Base-by-base conservation (phyloP, 2,329 filamentous ascomycete genomes). In the Xylaria sp. region DNA sequence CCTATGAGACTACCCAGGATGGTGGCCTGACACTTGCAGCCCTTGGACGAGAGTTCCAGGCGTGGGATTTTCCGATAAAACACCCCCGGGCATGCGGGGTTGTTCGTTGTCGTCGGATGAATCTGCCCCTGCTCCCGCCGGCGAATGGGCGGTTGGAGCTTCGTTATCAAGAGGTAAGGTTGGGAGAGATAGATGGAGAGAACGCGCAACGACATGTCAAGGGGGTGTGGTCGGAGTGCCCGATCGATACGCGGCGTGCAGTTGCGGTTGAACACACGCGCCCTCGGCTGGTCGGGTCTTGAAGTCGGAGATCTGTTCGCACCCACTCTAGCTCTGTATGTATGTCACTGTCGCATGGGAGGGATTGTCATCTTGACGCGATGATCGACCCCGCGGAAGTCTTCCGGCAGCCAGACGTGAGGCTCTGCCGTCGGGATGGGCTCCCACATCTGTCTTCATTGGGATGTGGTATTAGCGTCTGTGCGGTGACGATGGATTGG, bases 351-450 rank as follows among this genome's bases (percentile, higher is more conserved):
- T 65, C 43, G n/a, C 62, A 65, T 62, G 52, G 46, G 33, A 54
- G 33, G 10, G 7, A 36, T 36, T 10, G 33, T 63, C 46, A 33
- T 48, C 25, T 60, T 61, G 56, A 66, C 56, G 49, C 31, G 64
- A 67, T 61, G 64, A 66, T 67, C 63, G 67, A n/a, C 49, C 59
- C 57, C 68, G 68, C 51, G 64, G 68, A 70, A 59, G 68, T 33
- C 57, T 70, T 62, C 64, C 64, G 68, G 68, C 25, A 51, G 58
- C 23, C 25, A 67, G 57, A 62, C 43, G 18, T 70, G 68, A 67
- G 68, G 68, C 68, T 70, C 68, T 70, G 68, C 56, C 55, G 56
- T 64, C 61, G 41, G 55, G 52, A 55, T 60, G 15, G 1, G 36
- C 23, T 64, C 39, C 33, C 36, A 12, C 56, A 36, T 62, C 36